Percentiles rank a stretch among this genome's conserved stretches.
Conservation (phyloP, 2,329 filamentous ascomycete species). For the Xylaria sp. region DNA sequence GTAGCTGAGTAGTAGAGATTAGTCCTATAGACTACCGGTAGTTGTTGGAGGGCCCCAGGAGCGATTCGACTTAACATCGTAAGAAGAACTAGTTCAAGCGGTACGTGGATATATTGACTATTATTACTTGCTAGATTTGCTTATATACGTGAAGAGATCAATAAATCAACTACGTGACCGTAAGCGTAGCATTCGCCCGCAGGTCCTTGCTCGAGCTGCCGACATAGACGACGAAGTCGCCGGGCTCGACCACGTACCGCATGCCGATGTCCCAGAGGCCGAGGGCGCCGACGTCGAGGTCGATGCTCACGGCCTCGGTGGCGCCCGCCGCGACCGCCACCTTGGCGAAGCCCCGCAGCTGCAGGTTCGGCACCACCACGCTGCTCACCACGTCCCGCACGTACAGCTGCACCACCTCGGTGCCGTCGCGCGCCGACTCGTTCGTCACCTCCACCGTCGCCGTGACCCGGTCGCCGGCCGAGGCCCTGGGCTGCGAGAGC, state of each 20-base stretch:
- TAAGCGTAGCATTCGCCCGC: conserved; percentile 58
- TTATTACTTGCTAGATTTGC: no score
- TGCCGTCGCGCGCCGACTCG: conserved; percentile 56
- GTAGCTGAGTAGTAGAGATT: background rate
- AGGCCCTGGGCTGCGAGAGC: conserved; percentile 52
- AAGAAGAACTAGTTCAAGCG: background rate
- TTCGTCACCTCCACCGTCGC: conserved; percentile 66
- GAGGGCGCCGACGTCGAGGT: conserved; percentile 51
- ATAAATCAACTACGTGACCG: conserved; percentile 41
- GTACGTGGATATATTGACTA: no score
- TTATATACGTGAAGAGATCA: background rate
- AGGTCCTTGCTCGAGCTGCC: conserved; percentile 63
- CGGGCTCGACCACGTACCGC: conserved; percentile 75
- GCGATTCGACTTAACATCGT: background rate
- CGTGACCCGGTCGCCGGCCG: conserved; percentile 55
- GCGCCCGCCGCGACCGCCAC: conserved; percentile 62
- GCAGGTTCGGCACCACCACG: conserved; percentile 65
- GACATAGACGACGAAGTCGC: conserved; percentile 65
- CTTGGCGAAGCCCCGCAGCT: conserved; percentile 70
- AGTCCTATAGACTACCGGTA: background rate
- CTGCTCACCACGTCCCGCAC: conserved; percentile 64
- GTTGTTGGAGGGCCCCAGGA: no score
- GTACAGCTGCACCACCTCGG: conserved; percentile 71
- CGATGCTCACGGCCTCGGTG: conserved; percentile 54
- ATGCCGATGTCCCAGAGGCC: conserved; percentile 62